Conservation (phyloP, 306 rosid genomes). For the Crataegus laevigata region DNA sequence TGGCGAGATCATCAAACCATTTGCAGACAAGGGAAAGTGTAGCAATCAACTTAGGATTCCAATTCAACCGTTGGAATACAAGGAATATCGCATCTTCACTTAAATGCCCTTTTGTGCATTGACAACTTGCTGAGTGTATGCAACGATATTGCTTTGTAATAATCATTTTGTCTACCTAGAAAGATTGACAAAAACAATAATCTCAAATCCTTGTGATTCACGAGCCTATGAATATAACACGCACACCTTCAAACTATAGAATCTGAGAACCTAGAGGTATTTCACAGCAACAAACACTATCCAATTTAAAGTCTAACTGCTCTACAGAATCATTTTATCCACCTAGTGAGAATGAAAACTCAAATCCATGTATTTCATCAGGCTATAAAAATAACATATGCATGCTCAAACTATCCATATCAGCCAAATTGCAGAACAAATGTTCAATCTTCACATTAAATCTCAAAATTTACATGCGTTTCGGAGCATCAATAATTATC, state of each 20-base stretch:
- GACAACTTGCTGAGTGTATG: constrained; percentile 82
- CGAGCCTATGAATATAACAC: no score
- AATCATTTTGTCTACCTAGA: constrained; percentile 53
- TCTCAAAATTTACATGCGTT: not conserved
- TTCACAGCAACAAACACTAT: not conserved
- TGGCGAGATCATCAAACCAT: constrained; percentile 98
- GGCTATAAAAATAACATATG: not conserved
- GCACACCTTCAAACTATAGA: not conserved
- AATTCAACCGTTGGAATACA: constrained; percentile 68
- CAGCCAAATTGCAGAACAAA: not conserved
- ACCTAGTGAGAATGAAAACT: not conserved
- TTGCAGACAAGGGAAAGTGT: constrained; percentile 78
- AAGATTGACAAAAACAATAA: constrained; percentile 10
- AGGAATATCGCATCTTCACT: constrained; percentile 80
- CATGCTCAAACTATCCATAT: not conserved
- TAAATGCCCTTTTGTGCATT: constrained; percentile 81
- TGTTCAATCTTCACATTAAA: not conserved
- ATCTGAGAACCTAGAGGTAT: not conserved
- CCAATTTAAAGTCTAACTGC: not conserved
- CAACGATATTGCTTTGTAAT: constrained; percentile 85
- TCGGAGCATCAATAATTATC: not conserved
- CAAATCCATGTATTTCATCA: not conserved
- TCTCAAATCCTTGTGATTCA: not conserved
- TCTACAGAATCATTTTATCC: not conserved
- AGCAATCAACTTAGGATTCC: constrained; percentile 90